Conservation (phyloP, 2,329 filamentous ascomycete genomes). For the Botrytis squamosa region DNA sequence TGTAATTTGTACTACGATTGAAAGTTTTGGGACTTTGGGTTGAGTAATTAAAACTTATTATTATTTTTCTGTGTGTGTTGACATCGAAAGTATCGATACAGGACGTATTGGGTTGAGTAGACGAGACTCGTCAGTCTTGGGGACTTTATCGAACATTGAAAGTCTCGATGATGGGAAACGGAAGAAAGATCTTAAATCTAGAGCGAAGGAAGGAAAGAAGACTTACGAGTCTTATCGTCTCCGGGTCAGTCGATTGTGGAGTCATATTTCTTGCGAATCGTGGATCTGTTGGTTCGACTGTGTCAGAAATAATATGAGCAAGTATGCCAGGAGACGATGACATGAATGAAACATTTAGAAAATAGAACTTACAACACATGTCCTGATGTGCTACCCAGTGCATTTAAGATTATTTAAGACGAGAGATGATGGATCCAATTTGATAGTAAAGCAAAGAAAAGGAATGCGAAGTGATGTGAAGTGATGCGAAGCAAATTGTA, state of each 20-base stretch:
- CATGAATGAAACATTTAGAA: background rate
- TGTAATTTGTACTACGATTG: background rate
- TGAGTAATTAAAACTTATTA: background rate
- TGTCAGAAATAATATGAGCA: background rate
- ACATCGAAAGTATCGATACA: background rate
- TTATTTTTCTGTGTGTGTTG: background rate
- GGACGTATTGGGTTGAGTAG: background rate
- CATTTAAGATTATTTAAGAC: background rate
- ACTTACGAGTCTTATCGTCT: slow-evolving; percentile 7
- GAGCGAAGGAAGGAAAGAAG: background rate
- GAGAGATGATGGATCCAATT: background rate
- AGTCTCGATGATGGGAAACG: too few relatives aligned
- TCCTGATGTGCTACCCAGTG: background rate
- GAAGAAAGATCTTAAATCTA: too few relatives aligned
- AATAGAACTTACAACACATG: background rate
- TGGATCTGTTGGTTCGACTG: background rate
- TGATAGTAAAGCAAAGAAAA: background rate
- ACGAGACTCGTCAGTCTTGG: too few relatives aligned
- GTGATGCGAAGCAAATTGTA: background rate
- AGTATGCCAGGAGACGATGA: background rate
- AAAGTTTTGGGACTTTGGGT: background rate
- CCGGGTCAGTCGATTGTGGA: background rate
- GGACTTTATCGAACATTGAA: background rate
- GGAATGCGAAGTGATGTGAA: background rate
- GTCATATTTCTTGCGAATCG: background rate